Evolutionary conservation across 164 flowering plant species (phyloP), one percentile per base, ranked within the genome.

Genomic region (Sedum album): DNA sequence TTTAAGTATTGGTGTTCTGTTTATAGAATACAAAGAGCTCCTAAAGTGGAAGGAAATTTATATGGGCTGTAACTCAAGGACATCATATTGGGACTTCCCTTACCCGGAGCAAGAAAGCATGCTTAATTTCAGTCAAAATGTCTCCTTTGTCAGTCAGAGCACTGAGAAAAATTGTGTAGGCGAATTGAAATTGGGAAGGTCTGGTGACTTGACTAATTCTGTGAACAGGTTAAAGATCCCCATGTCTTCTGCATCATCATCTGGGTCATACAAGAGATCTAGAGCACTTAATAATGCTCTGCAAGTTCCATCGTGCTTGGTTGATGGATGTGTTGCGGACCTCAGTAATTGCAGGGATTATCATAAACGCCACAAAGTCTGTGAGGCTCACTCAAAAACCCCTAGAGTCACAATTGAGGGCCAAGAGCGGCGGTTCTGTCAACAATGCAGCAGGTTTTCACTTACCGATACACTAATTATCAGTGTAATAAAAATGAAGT

Each of bases 341-440:
- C 86, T 83, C 25, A 79, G 79, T 65, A 73, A 74, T 66, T 83
- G 82, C 73, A 81, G 84, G 67, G 86, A 83, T 36, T 82, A 82
- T 68, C 86, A 82, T 30, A 75, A 82, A 11, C 79, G 86, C 28
- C 84, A 82, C 66, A 80, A 79, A 74, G 86, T 82, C n/a, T 82
- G 86, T 31, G 86, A 82, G 72, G 28, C 64, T 26, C 86, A 83
- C 64, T 81, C 86, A 13, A 83, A 83, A 76, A 77, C 84, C 25
- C 74, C 84, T 2, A 76, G 42, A 30, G 86, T 83, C 42, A 70
- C 72, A 28, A 79, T 83, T 62, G 60, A 60, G 23, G 83, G 83
- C 49, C 74, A 74, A 33, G 82, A 82, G 28, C 83, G 76, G 62
- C 72, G 85, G 14, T 82, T 82, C 66, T 82, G 85, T 73, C 83